phyloP scores from a whole-genome alignment of 2,329 filamentous ascomycete genomes.

The Geosmithia morbida region DNA sequence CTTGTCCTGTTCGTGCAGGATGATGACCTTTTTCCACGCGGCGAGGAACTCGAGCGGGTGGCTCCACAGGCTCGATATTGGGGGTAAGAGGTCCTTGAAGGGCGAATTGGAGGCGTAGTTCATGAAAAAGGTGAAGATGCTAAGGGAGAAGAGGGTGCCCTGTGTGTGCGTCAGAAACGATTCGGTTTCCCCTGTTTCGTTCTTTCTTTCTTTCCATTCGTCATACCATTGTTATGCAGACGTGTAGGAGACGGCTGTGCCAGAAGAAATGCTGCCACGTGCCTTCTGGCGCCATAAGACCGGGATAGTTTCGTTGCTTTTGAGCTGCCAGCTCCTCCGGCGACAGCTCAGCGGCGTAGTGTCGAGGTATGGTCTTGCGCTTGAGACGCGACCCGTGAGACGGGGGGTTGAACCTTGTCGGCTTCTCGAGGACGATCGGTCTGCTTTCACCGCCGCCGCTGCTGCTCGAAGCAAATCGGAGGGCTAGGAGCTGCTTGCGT shows the following conservation, averaged over 20 bases:
- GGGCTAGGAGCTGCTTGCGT: slow-evolving; percentile 17
- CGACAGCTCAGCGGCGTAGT: slow-evolving; percentile 62
- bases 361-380: slow-evolving; percentile 39
- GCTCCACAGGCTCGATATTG: slow-evolving; percentile 50
- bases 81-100: slow-evolving; percentile 65
- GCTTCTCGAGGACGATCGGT: slow-evolving; percentile 67
- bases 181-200: background rate
- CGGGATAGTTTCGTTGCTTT: slow-evolving; percentile 62
- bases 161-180: slow-evolving; percentile 9
- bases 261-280: slow-evolving; percentile 78
- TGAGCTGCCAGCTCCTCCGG: slow-evolving; percentile 52
- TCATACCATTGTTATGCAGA: slow-evolving; percentile 67
- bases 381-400: slow-evolving; percentile 67
- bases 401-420: slow-evolving; percentile 78
- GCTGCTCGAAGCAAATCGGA: slow-evolving; percentile 15
- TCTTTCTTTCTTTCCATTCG: too few species aligned
- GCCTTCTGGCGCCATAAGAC: slow-evolving; percentile 74
- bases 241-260: slow-evolving; percentile 60
- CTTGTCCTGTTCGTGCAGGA: slow-evolving; percentile 60
- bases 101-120: slow-evolving; percentile 72
- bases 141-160: slow-evolving; percentile 56
- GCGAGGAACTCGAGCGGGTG: slow-evolving; percentile 55
- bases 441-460: slow-evolving; percentile 22
- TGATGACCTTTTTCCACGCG: slow-evolving; percentile 57
- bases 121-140: slow-evolving; percentile 56